phyloP scores from a whole-genome alignment of 2,329 filamentous ascomycete species.

The Beauveria asiatica region DNA sequence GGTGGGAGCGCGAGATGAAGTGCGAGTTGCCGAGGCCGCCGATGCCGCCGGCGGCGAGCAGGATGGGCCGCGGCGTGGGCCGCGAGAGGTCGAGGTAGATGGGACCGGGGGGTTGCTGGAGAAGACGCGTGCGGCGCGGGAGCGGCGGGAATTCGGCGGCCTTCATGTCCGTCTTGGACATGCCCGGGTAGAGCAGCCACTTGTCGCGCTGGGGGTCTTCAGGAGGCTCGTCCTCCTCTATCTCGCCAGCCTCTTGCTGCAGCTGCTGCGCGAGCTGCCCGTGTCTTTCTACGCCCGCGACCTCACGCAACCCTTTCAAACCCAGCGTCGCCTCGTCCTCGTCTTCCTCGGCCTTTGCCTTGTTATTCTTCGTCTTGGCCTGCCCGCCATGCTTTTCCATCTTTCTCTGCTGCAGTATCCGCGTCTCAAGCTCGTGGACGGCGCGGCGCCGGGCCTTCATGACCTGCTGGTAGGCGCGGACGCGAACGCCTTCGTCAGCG shows the following conservation, averaged over 20 bases:
- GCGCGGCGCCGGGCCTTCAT: constrained; percentile 26
- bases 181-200: constrained; percentile 80
- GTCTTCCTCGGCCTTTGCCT: constrained; percentile 11
- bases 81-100: constrained; percentile 65
- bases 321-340: constrained; percentile 12
- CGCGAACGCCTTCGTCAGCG: constrained; percentile 48
- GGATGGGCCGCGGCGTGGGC: constrained; percentile 72
- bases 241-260: constrained; percentile 25
- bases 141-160: constrained; percentile 41
- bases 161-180: constrained; percentile 59
- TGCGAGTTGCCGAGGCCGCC: constrained; percentile 92
- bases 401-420: constrained; percentile 14
- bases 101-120: constrained; percentile 63
- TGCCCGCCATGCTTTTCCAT: neutral
- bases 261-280: neutral
- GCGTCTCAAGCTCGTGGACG: constrained; percentile 27
- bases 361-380: neutral
- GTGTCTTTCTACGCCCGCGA: neutral
- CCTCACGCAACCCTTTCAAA: neutral
- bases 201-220: constrained; percentile 51
- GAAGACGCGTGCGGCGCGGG: constrained; percentile 42
- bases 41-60: constrained; percentile 79
- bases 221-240: constrained; percentile 28
- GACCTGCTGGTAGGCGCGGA: constrained; percentile 17
- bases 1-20: constrained; percentile 69